Percentiles rank a stretch among this genome's conserved stretches.
phyloP scores from a whole-genome alignment of 495 filamentous ascomycete genomes.

The Lophiostoma macrostomum region DNA sequence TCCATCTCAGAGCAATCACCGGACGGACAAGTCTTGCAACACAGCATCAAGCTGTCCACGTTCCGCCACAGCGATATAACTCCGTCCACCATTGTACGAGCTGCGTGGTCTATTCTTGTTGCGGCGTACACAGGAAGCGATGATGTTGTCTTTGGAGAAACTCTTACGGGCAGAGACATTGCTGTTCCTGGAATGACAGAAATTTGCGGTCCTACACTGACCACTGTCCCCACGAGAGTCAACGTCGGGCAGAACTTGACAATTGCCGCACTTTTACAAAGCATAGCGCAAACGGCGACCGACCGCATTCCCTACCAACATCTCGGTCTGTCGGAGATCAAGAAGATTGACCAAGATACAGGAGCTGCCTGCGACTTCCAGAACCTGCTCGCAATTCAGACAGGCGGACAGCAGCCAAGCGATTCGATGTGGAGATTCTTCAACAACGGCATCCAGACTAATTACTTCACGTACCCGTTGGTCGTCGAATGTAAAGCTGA shows the following conservation, averaged over 20 bases:
- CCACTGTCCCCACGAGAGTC: slow-evolving; percentile 43
- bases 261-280: slow-evolving; percentile 44
- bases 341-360: slow-evolving; percentile 58
- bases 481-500: slow-evolving; percentile 28
- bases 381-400: slow-evolving; percentile 58
- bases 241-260: slow-evolving; percentile 42
- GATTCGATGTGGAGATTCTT: slow-evolving; percentile 33
- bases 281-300: slow-evolving; percentile 45
- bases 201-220: slow-evolving; percentile 54
- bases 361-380: slow-evolving; percentile 62
- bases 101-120: slow-evolving; percentile 54
- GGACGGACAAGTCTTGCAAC: slow-evolving; percentile 5
- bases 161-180: slow-evolving; percentile 54
- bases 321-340: slow-evolving; percentile 63
- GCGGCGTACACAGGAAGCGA: slow-evolving; percentile 45
- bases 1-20: slow-evolving; percentile 1
- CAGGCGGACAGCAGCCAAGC: slow-evolving; percentile 28
- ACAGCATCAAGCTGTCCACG: slow-evolving; percentile 13
- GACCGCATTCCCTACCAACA: slow-evolving; percentile 54
- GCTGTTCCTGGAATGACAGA: slow-evolving; percentile 49
- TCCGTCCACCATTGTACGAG: slow-evolving; percentile 50
- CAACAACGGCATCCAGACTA: slow-evolving; percentile 22
- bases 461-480: slow-evolving; percentile 35
- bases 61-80: slow-evolving; percentile 38
- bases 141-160: slow-evolving; percentile 57